These are phyloP conservation scores for Candida methanosorbosa DNA, from an alignment of 805 yeast species.

Conservation along the genomic window DNA sequence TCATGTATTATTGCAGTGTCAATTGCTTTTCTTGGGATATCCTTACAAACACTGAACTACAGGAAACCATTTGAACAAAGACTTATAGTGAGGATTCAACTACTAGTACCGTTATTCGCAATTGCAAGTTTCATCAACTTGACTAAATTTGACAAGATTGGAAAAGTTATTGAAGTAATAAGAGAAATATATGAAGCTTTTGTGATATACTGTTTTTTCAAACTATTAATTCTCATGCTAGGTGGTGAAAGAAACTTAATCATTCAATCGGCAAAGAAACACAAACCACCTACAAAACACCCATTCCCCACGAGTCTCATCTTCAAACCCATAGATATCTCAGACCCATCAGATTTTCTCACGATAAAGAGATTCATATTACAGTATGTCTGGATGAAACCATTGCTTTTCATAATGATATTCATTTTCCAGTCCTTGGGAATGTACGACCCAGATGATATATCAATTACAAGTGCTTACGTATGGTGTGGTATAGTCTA, in stretches of 20 bases:
- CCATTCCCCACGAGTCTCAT: slow-evolving; percentile 47
- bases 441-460: slow-evolving; percentile 40
- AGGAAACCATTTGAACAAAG: slow-evolving; percentile 87
- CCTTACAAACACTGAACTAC: slow-evolving; percentile 58
- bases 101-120: slow-evolving; percentile 78
- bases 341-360: slow-evolving; percentile 77
- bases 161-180: slow-evolving; percentile 55
- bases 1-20: slow-evolving; percentile 21
- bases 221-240: slow-evolving; percentile 68
- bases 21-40: slow-evolving; percentile 38
- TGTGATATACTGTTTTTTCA: slow-evolving; percentile 88
- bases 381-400: slow-evolving; percentile 95
- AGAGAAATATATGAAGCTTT: slow-evolving; percentile 93
- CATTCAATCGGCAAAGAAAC: slow-evolving; percentile 43
- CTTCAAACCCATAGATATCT: slow-evolving; percentile 60
- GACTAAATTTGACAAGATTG: slow-evolving; percentile 33
- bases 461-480: slow-evolving; percentile 40
- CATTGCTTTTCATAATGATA: slow-evolving; percentile 58
- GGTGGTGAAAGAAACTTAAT: slow-evolving; percentile 92
- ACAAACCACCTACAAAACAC: slow-evolving; percentile 63
- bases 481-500: slow-evolving; percentile 64
- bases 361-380: slow-evolving; percentile 74
- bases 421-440: slow-evolving; percentile 38
- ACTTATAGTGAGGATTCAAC: slow-evolving; percentile 68
- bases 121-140: slow-evolving; percentile 57